Evolutionary conservation across 169 alveolate species (phyloP), one percentile per base, ranked within the genome.

Genomic region (Cryptosporidium sp.): DNA sequence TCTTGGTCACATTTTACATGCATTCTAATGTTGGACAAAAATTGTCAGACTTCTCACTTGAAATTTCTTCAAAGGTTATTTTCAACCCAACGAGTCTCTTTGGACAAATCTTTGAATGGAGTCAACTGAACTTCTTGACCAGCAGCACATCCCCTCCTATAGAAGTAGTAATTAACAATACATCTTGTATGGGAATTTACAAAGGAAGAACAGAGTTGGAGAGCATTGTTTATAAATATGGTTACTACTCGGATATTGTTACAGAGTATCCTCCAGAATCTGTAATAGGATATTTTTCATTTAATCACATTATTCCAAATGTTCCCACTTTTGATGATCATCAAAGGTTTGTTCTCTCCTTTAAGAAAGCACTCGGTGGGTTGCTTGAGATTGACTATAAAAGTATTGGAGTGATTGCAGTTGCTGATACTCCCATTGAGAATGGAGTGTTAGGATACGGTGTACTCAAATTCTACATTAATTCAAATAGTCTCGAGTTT

Each of bases 391-490:
- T 80, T 8, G 23, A 59, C 21, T 62, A 41, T n/a, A 43, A 29
- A 62, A 39, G 35, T 9, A 37, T 80, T 41, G 89, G 89, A 8
- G 89, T 62, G 8, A 80, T 80, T 65, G 89, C 89, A 10, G 89
- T 80, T 41, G 89, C 80, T 10, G 89, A 80, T 29, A 80, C 89
- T 23, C 89, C 89, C 14, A n/a, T 65, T 21, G 68, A 45, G n/a
- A 41, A 80, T 48, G 75, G 50, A 23, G 35, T 12, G 18, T 43
- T 62, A 5, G 89, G 89, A 8, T 80, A 62, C 33, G 89, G 89
- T 1, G 89, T 80, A n/a, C 21, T 80, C 3, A 80, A 65, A 23
- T 80, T 80, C 67, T 80, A 62, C 68, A 62, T 80, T 43, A 37
- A 23, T 16, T 80, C 89, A 8, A 43, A 41, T 67, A 35, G 37